phyloP scores from a whole-genome alignment of 208 protist species.

The Leishmania lainsoni region DNA sequence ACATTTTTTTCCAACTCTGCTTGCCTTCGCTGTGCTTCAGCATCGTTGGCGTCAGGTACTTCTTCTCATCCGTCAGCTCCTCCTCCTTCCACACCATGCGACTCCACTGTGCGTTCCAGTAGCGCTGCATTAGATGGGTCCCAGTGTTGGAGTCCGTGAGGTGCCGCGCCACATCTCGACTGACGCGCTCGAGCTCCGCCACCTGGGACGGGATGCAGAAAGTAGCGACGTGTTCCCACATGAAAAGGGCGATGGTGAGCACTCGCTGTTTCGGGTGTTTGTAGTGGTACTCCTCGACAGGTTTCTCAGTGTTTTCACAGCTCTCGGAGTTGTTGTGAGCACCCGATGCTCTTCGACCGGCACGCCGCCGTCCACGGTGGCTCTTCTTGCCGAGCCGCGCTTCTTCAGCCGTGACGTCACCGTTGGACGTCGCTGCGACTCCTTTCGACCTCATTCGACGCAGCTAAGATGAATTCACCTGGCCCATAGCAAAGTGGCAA shows the following conservation, averaged over 20 bases:
- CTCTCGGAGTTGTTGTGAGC: background rate
- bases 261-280: constrained; percentile 43
- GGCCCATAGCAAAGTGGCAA: no score
- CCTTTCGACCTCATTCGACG: background rate
- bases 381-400: background rate
- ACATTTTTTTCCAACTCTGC: constrained; percentile 67
- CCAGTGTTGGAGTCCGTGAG: constrained; percentile 50
- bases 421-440: background rate
- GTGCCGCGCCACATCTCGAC: constrained; percentile 40
- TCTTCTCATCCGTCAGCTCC: constrained; percentile 41
- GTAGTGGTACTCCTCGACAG: constrained; percentile 21
- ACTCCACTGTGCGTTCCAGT: constrained; percentile 84
- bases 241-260: constrained; percentile 50
- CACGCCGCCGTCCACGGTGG: background rate
- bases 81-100: constrained; percentile 64
- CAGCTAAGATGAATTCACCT: background rate
- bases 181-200: constrained; percentile 53
- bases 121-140: constrained; percentile 69
- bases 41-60: constrained; percentile 34
- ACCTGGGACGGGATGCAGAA: constrained; percentile 64
- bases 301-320: background rate
- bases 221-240: constrained; percentile 73
- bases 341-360: background rate
- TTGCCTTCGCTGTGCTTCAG: constrained; percentile 63
- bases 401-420: background rate